Evolutionary conservation across 352 stramenopile genomes (phyloP).

Genomic region (Phytopythium chamaehyphon): DNA sequence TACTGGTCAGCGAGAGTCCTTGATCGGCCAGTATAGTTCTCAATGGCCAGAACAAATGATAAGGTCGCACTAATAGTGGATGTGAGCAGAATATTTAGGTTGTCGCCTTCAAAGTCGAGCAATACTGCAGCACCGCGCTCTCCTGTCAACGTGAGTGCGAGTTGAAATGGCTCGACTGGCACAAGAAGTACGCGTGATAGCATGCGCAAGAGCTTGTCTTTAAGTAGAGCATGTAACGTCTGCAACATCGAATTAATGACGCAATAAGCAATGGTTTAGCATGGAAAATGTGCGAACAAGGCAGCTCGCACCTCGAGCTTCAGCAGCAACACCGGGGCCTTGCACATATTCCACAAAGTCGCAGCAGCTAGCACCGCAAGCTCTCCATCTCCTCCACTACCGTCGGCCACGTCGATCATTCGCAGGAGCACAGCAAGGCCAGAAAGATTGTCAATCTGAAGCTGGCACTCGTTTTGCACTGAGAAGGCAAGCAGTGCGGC

Average conservation of each 20-base stretch:
- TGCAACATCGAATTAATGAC: slow-evolving; percentile 11
- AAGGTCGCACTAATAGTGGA: slow-evolving; percentile 42
- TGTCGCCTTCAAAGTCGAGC: slow-evolving; percentile 57
- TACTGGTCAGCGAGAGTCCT: slow-evolving; percentile 48
- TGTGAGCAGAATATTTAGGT: slow-evolving; percentile 52
- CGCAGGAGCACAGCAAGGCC: slow-evolving; percentile 40
- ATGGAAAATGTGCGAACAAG: no score
- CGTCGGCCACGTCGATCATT: slow-evolving; percentile 32
- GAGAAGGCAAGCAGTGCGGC: slow-evolving; percentile 62
- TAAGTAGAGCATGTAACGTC: slow-evolving; percentile 63
- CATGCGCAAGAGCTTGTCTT: slow-evolving; percentile 42
- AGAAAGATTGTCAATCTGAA: slow-evolving; percentile 54
- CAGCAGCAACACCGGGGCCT: slow-evolving; percentile 53
- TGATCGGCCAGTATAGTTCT: slow-evolving; percentile 48
- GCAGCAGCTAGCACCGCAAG: slow-evolving; percentile 42
- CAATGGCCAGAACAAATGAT: slow-evolving; percentile 40
- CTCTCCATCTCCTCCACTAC: slow-evolving; percentile 19
- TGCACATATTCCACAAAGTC: slow-evolving; percentile 67
- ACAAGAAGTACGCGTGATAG: slow-evolving; percentile 51
- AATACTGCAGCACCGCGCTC: slow-evolving; percentile 40
- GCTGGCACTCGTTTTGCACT: slow-evolving; percentile 63
- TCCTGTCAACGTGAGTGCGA: slow-evolving; percentile 32
- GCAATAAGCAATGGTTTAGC: not conserved
- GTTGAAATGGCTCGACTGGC: slow-evolving; percentile 41
- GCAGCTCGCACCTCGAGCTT: slow-evolving; percentile 51